These are phyloP conservation scores for Penstemon davidsonii DNA, from an alignment of 257 asterid genomes.

Conservation along the genomic window DNA sequence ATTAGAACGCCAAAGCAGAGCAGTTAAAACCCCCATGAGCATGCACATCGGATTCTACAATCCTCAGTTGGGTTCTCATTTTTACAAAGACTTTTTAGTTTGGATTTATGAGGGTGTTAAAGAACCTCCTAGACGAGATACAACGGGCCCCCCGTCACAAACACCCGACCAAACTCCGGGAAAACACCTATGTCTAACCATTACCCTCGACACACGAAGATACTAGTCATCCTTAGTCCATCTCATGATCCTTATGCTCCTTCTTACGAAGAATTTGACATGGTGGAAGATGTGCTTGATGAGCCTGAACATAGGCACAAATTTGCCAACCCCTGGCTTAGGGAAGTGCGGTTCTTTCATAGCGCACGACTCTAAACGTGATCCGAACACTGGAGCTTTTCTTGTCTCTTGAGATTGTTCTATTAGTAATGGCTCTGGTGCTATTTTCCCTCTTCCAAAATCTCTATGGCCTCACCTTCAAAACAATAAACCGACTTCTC, in stretches of 20 bases:
- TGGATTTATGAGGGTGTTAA: conserved; percentile 79
- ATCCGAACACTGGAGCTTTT: conserved; percentile 81
- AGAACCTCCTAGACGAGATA: conserved; percentile 72
- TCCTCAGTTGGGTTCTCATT: conserved; percentile 76
- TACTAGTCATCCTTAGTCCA: conserved; percentile 43
- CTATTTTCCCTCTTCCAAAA: conserved; percentile 65
- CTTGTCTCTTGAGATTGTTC: conserved; percentile 71
- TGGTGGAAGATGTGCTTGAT: conserved; percentile 58
- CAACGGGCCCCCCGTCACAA: conserved; percentile 76
- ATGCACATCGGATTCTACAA: conserved; percentile 49
- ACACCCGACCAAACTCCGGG: conserved; percentile 55
- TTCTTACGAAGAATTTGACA: conserved; percentile 51
- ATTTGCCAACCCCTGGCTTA: conserved; percentile 78
- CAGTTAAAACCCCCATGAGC: conserved; percentile 46
- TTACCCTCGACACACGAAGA: conserved; percentile 33
- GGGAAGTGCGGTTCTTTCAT: conserved; percentile 74
- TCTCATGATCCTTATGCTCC: conserved; percentile 34
- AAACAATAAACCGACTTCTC: conserved; percentile 61
- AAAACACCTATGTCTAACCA: conserved; percentile 35
- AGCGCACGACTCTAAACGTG: conserved; percentile 77
- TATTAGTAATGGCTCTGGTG: conserved; percentile 69
- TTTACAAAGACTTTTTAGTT: conserved; percentile 75
- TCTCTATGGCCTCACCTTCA: conserved; percentile 40
- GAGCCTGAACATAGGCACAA: conserved; percentile 62
- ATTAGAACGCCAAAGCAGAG: conserved; percentile 48